These are phyloP conservation scores for Pseudocohnilembus persalinus DNA, from an alignment of 169 alveolate species.

Conservation along the genomic window DNA sequence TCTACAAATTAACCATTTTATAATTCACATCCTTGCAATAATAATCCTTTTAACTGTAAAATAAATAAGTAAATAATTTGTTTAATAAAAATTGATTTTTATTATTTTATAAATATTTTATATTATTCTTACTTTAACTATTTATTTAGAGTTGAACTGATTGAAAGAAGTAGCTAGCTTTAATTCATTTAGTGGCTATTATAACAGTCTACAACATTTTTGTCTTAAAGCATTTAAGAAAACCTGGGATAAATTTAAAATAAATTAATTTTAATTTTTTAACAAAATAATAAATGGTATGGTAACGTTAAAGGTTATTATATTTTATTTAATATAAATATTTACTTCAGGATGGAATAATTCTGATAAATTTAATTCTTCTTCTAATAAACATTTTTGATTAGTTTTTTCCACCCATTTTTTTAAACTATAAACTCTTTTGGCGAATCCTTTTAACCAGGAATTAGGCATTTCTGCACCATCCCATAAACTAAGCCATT, in stretches of 20 bases:
- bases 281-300: too few relatives aligned
- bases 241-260: neutral
- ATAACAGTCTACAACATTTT: constrained; percentile 25
- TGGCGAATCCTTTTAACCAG: constrained; percentile 75
- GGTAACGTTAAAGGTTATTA: too few relatives aligned
- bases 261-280: too few relatives aligned
- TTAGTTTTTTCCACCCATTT: constrained; percentile 63
- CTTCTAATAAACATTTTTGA: constrained; percentile 42
- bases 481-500: constrained; percentile 84
- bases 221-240: constrained; percentile 65
- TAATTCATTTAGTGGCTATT: constrained; percentile 55
- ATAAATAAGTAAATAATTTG: neutral
- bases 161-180: constrained; percentile 59
- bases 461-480: constrained; percentile 80
- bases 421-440: constrained; percentile 63
- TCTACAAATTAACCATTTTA: constrained; percentile 37
- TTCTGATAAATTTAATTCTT: constrained; percentile 73
- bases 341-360: constrained; percentile 87
- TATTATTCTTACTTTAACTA: constrained; percentile 38
- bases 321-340: too few relatives aligned
- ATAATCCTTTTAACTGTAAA: constrained; percentile 62
- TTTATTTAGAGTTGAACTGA: neutral
- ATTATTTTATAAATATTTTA: constrained; percentile 3
- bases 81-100: neutral
- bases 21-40: constrained; percentile 81